Conservation (phyloP, 495 filamentous ascomycete species). For the Talaromyces wortmannii region DNA sequence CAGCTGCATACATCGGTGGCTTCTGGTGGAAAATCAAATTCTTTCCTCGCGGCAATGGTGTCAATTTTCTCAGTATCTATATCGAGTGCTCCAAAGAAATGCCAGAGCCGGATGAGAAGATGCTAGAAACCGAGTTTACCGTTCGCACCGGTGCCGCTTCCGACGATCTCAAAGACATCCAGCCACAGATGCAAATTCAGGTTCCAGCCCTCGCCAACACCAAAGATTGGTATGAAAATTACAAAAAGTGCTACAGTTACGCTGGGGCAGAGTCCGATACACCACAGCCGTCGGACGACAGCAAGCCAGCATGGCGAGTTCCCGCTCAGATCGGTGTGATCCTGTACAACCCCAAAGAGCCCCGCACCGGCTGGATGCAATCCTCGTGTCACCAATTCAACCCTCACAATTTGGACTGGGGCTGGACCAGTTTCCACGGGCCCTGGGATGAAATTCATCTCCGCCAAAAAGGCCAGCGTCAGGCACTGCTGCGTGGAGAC, state of each 20-base stretch:
- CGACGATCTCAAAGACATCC: slow-evolving; percentile 15
- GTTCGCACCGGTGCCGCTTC: slow-evolving; percentile 28
- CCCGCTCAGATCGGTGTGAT: slow-evolving; percentile 58
- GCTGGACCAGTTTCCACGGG: slow-evolving; percentile 60
- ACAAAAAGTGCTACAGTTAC: slow-evolving; percentile 21
- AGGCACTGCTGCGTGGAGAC: slow-evolving; percentile 56
- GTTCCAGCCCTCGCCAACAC: slow-evolving; percentile 19
- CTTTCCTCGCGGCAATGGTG: slow-evolving; percentile 59
- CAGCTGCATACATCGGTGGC: slow-evolving; percentile 49
- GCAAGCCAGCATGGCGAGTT: slow-evolving; percentile 32
- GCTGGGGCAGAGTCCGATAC: slow-evolving; percentile 4
- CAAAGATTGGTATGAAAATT: slow-evolving; percentile 25
- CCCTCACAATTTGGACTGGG: slow-evolving; percentile 54
- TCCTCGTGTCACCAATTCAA: slow-evolving; percentile 55
- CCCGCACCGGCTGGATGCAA: slow-evolving; percentile 50
- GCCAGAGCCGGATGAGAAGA: slow-evolving; percentile 28
- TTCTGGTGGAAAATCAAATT: slow-evolving; percentile 68
- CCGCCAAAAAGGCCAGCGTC: slow-evolving; percentile 51
- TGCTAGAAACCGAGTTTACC: slow-evolving; percentile 31
- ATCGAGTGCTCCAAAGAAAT: slow-evolving; percentile 51
- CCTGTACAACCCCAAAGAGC: slow-evolving; percentile 60
- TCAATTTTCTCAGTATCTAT: slow-evolving; percentile 55
- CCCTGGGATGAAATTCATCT: slow-evolving; percentile 53
- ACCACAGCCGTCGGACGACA: slow-evolving; percentile 5
- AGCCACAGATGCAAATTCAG: slow-evolving; percentile 22